These are phyloP conservation scores for Pisolithus albus DNA, from an alignment of 768 basidiomycete species.

Conservation along the genomic window DNA sequence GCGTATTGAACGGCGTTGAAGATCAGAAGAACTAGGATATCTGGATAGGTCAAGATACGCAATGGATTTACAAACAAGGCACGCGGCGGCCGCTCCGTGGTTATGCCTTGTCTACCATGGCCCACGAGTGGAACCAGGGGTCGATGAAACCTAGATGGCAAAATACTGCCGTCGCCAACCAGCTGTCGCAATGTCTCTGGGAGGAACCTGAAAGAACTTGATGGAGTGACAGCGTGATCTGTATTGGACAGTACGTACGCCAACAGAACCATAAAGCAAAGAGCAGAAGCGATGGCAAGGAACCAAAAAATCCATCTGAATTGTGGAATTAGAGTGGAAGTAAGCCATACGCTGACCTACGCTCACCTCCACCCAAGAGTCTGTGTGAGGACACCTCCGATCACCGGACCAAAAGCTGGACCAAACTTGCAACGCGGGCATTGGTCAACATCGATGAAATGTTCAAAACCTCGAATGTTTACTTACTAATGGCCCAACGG, in stretches of 20 bases:
- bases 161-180: conserved; percentile 25
- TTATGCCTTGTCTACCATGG: conserved; percentile 11
- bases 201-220: conserved; percentile 26
- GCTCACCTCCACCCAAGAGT: conserved; percentile 56
- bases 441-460: background rate
- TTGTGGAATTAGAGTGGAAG: too few relatives aligned
- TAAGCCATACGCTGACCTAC: too few relatives aligned
- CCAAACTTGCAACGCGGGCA: conserved; percentile 35
- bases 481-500: conserved; percentile 55
- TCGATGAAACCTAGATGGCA: conserved; percentile 19
- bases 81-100: conserved; percentile 2
- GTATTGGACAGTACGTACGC: conserved; percentile 28
- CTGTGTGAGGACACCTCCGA: conserved; percentile 51
- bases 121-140: conserved; percentile 23
- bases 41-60: conserved; percentile 31
- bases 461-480: too few relatives aligned
- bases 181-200: conserved; percentile 17
- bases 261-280: conserved; percentile 42
- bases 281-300: conserved; percentile 41
- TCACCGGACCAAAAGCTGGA: conserved; percentile 42
- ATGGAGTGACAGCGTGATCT: conserved; percentile 13
- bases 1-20: conserved; percentile 51
- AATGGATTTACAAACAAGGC: conserved; percentile 33
- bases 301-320: conserved; percentile 59
- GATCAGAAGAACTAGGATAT: conserved; percentile 33